Base-by-base conservation (phyloP, 208 protist genomes). In the Acanthamoeba rhysodes region DNA sequence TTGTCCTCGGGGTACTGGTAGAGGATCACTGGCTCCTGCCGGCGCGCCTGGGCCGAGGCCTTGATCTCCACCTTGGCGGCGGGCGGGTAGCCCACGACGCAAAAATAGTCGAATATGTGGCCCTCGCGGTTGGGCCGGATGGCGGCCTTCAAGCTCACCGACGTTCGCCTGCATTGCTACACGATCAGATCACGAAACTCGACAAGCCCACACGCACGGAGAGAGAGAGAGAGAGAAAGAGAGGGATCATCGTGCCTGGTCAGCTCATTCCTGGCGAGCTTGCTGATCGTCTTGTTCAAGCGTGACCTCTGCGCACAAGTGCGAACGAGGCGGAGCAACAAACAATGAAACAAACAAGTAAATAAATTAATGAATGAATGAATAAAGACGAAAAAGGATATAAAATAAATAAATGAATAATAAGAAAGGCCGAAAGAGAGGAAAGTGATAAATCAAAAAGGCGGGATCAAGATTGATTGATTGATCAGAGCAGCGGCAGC, bases 31-130 rank as follows among this genome's bases (percentile, higher is more conserved):
- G 76, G 76, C 29, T 85, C 76, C 76, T 85, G 76, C 5, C 76
- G 76, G 6, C 76, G 32, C 12, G 14, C 9, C 45, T 85, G 37
- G 45, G 34, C 76, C 20, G 76, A 27, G 45, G 76, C 76, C 29
- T 85, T 85, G 34, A 85, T 34, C 32, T 85, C 48, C 10, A 85
- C 76, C 84, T 64, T 64, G 29, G 57, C 57, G 8, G 50, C 27
- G 34, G 84, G 84, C 24, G 84, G 84, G 34, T 91, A 91, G 57
- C 84, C 84, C 84, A 91, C 84, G 5, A 91, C 84, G 24, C 50
- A 91, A 37, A 91, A 91, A n/a, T 91, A 70, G 29, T 91, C 84
- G 29, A 91, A 91, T 6, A 91, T 64, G 34, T 64, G 50, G 22
- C 84, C 84, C 22, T 91, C 84, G 9, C 84, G 50, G 29, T 64